Percentiles rank a stretch among this genome's conserved stretches.
Evolutionary conservation across 352 stramenopile species (phyloP).

Genomic region (Hyaloperonospora brassicae): DNA sequence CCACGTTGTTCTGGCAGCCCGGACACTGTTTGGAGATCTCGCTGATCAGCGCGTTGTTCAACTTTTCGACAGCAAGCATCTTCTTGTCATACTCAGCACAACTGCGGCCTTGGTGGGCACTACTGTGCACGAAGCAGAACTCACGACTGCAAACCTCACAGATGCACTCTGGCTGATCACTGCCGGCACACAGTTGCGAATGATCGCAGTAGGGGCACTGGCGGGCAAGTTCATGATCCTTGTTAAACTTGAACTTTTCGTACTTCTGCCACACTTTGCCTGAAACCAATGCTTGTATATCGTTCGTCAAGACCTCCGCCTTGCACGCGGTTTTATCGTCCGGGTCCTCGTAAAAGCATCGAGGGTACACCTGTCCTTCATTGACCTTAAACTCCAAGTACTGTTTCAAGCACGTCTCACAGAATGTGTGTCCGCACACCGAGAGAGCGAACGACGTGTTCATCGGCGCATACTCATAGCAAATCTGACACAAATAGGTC

Average conservation of each 20-base stretch:
- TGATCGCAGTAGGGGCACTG: constrained; percentile 55
- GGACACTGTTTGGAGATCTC: constrained; percentile 83
- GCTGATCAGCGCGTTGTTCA: constrained; percentile 72
- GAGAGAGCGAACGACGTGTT: constrained; percentile 30
- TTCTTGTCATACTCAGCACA: constrained; percentile 76
- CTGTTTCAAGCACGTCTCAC: constrained; percentile 42
- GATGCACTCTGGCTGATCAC: constrained; percentile 33
- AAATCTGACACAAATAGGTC: constrained; percentile 73
- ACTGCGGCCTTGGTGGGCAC: constrained; percentile 53
- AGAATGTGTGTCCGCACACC: constrained; percentile 54
- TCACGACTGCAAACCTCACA: constrained; percentile 37
- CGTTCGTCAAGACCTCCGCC: constrained; percentile 30
- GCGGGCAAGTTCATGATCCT: constrained; percentile 50
- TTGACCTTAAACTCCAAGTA: constrained; percentile 71
- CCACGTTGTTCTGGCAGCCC: constrained; percentile 80
- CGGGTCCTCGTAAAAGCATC: constrained; percentile 52
- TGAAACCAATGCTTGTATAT: constrained; percentile 45
- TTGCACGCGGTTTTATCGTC: constrained; percentile 32
- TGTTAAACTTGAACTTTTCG: constrained; percentile 80
- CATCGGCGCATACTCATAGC: constrained; percentile 50
- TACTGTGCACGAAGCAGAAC: constrained; percentile 87
- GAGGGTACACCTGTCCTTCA: constrained; percentile 61
- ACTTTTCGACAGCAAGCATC: constrained; percentile 73
- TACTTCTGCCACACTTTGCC: constrained; percentile 63
- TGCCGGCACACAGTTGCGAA: constrained; percentile 43